Percentiles rank a stretch among this genome's conserved stretches.
These are phyloP conservation scores for Argentina anserina DNA, from an alignment of 306 rosid species.

Conservation along the genomic window DNA sequence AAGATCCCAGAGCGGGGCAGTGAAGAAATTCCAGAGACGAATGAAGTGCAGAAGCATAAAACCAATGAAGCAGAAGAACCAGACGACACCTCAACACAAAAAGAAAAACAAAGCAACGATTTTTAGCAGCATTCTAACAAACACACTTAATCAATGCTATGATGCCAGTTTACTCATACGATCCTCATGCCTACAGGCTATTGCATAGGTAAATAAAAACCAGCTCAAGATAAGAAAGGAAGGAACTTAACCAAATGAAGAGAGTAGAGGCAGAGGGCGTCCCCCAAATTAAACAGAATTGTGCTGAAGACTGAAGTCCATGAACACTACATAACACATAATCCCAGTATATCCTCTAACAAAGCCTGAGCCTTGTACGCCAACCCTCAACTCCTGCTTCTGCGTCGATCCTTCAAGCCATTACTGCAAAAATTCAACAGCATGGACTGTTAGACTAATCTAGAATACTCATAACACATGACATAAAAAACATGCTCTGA, in stretches of 20 bases:
- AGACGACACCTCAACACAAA: constrained; percentile 66
- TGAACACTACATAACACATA: constrained; percentile 52
- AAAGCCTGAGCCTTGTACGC: constrained; percentile 20
- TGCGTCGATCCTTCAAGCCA: constrained; percentile 81
- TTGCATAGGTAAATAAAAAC: constrained; percentile 37
- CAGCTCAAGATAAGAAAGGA: constrained; percentile 46
- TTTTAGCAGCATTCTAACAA: constrained; percentile 50
- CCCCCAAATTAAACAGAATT: constrained; percentile 65
- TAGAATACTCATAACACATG: not conserved
- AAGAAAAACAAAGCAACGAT: constrained; percentile 43
- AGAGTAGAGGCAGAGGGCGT: constrained; percentile 63
- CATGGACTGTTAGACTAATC: constrained; percentile 4
- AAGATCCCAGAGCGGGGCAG: constrained; percentile 68
- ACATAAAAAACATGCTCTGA: too few species aligned
- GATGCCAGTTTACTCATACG: constrained; percentile 26
- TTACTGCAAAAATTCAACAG: constrained; percentile 54
- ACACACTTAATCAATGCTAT: constrained; percentile 37
- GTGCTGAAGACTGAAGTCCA: constrained; percentile 55
- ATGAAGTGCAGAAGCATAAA: constrained; percentile 60
- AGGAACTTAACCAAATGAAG: constrained; percentile 68
- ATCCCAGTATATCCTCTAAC: constrained; percentile 46
- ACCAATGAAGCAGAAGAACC: constrained; percentile 72
- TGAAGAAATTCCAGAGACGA: constrained; percentile 45
- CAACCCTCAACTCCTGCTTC: constrained; percentile 79
- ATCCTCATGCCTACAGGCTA: constrained; percentile 47